These are phyloP conservation scores for Kuraishia cidri DNA, from an alignment of 805 yeast genomes.

Conservation along the genomic window DNA sequence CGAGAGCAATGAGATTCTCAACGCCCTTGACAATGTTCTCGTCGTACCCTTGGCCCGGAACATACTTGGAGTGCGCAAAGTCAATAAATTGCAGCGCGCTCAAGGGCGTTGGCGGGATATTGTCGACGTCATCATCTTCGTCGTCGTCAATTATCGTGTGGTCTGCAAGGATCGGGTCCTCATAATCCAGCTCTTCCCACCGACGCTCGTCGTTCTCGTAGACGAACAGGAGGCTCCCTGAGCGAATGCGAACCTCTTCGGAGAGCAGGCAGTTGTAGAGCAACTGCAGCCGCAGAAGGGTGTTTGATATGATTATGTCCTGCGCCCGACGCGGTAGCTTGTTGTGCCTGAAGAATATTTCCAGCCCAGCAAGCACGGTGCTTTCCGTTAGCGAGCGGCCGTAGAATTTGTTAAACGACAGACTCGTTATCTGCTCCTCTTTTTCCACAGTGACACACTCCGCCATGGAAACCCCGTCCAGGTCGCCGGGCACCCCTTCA, in stretches of 20 bases:
- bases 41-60: conserved; percentile 61
- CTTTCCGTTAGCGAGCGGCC: conserved; percentile 52
- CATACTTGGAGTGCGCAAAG: conserved; percentile 76
- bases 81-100: conserved; percentile 70
- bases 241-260: conserved; percentile 54
- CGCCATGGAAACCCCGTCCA: neutral
- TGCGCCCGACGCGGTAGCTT: conserved; percentile 20
- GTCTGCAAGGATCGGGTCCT: conserved; percentile 29
- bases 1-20: conserved; percentile 47
- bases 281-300: conserved; percentile 51
- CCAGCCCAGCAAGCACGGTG: conserved; percentile 35
- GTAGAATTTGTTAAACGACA: conserved; percentile 52
- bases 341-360: conserved; percentile 31
- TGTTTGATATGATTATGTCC: conserved; percentile 30
- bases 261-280: conserved; percentile 57
- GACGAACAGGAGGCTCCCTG: conserved; percentile 66
- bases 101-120: conserved; percentile 21
- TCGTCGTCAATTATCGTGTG: conserved; percentile 23
- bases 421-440: conserved; percentile 26
- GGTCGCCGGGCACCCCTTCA: neutral
- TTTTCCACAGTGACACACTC: neutral
- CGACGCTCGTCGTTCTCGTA: conserved; percentile 57
- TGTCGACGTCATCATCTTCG: conserved; percentile 14
- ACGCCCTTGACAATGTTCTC: conserved; percentile 65
- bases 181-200: conserved; percentile 35